phyloP scores from a whole-genome alignment of 768 basidiomycete species.

The Termitomyces sp. region DNA sequence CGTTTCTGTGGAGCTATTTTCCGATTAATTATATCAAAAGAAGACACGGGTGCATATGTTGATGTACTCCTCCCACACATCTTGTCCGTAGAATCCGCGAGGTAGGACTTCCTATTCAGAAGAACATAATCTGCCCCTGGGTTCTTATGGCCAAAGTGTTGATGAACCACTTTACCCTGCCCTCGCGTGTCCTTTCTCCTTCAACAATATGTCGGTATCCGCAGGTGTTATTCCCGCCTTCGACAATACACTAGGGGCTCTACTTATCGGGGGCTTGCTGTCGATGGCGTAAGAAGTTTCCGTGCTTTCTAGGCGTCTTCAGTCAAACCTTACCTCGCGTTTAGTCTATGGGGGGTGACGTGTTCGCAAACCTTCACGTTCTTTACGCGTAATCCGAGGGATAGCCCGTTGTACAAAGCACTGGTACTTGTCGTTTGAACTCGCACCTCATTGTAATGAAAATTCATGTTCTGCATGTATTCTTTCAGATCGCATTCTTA shows the following conservation, averaged over 20 bases:
- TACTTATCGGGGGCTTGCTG: slow-evolving; percentile 46
- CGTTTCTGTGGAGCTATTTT: background rate
- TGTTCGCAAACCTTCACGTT: slow-evolving; percentile 50
- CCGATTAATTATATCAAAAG: background rate
- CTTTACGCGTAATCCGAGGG: slow-evolving; percentile 31
- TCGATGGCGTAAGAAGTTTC: slow-evolving; percentile 41
- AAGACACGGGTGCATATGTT: background rate
- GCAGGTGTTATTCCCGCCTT: slow-evolving; percentile 22
- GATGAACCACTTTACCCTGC: background rate
- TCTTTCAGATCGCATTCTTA: slow-evolving; percentile 24
- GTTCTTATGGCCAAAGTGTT: background rate
- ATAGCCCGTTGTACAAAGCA: slow-evolving; percentile 27
- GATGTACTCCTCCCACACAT: background rate
- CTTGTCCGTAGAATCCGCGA: background rate
- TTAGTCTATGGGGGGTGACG: slow-evolving; percentile 55
- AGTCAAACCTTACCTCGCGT: background rate
- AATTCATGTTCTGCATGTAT: background rate
- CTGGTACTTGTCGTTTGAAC: slow-evolving; percentile 23
- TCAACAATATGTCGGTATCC: slow-evolving; percentile 10
- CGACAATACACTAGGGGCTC: slow-evolving; percentile 48
- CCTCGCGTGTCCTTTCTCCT: background rate
- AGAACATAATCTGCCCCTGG: too few relatives aligned
- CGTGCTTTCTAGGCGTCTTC: background rate
- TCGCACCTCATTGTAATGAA: background rate
- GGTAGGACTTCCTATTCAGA: background rate